phyloP scores from a whole-genome alignment of 2,329 filamentous ascomycete genomes.

The Exophiala spinifera region DNA sequence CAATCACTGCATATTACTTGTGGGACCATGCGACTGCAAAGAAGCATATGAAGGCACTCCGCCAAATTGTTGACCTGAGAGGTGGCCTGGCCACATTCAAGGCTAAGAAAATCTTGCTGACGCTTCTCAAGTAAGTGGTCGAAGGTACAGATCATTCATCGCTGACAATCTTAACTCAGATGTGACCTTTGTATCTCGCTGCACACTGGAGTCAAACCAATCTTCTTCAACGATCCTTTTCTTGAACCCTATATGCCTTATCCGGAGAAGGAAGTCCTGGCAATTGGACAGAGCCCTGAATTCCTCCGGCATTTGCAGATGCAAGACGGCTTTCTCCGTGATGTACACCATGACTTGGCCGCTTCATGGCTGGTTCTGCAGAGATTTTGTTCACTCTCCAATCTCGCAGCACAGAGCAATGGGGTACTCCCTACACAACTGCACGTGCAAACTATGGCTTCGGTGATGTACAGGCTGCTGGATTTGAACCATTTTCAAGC shows the following conservation, averaged over 20 bases:
- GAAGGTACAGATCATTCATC: too few relatives aligned
- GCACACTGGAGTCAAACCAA: conserved; percentile 24
- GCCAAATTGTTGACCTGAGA: conserved; percentile 38
- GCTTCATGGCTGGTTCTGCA: conserved; percentile 30
- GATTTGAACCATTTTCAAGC: conserved; percentile 31
- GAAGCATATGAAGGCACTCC: conserved; percentile 39
- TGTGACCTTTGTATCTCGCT: conserved; percentile 33
- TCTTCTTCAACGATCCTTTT: conserved; percentile 30
- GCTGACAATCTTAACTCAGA: conserved; percentile 8
- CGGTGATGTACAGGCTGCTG: conserved; percentile 43
- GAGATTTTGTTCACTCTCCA: conserved; percentile 32
- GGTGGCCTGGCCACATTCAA: conserved; percentile 37
- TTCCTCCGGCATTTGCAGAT: background rate
- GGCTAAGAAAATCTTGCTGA: conserved; percentile 38
- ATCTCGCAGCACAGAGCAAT: conserved; percentile 27
- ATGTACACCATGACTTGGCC: conserved; percentile 25
- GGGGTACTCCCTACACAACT: conserved; percentile 26
- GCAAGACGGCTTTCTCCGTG: conserved; percentile 14
- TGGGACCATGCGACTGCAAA: conserved; percentile 33
- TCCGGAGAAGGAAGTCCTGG: conserved; percentile 18
- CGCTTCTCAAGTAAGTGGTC: conserved; percentile 34
- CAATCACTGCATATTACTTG: conserved; percentile 32
- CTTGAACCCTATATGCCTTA: conserved; percentile 29
- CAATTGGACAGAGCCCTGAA: conserved; percentile 1
- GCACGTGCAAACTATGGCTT: conserved; percentile 36